Evolutionary conservation across 148 eudicot genomes (phyloP).

Genomic region (Nepenthes gracilis): DNA sequence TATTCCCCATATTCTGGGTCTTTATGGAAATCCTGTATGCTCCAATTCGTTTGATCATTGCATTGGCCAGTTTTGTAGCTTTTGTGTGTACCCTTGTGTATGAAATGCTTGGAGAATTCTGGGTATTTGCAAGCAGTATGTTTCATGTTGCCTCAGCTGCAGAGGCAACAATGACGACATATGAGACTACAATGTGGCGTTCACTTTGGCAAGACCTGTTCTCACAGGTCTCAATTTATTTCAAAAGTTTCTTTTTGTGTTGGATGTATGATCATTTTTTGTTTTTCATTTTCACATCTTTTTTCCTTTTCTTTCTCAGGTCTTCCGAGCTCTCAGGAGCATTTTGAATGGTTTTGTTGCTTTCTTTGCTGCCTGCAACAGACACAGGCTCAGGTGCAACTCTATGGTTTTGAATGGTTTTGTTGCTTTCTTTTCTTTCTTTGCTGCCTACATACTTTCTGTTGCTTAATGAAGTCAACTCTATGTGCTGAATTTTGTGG

Average conservation of each 20-base stretch:
- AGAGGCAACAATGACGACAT: constrained; percentile 54
- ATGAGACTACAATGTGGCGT: constrained; percentile 77
- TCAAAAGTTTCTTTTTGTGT: not conserved
- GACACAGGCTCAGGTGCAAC: constrained; percentile 81
- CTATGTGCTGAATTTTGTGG: not conserved
- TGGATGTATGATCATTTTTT: not conserved
- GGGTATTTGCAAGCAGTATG: constrained; percentile 40
- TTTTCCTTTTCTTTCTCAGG: constrained; percentile 23
- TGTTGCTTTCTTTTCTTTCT: not conserved
- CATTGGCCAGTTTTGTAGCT: constrained; percentile 31
- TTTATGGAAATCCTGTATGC: constrained; percentile 59
- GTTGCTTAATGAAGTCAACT: not conserved
- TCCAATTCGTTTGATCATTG: constrained; percentile 62
- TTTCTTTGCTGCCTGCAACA: constrained; percentile 78
- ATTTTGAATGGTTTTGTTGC: constrained; percentile 86
- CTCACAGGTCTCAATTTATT: constrained; percentile 43
- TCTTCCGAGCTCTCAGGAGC: constrained; percentile 79
- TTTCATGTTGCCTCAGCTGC: constrained; percentile 49
- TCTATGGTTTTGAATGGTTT: constrained; percentile 1
- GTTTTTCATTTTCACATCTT: constrained; percentile 5
- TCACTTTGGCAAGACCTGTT: constrained; percentile 89
- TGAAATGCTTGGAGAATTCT: constrained; percentile 38
- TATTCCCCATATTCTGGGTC: constrained; percentile 74
- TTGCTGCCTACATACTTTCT: not conserved
- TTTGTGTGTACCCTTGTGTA: constrained; percentile 24